These are phyloP conservation scores for Pythium dissimile DNA, from an alignment of 352 stramenopile genomes.

Conservation along the genomic window DNA sequence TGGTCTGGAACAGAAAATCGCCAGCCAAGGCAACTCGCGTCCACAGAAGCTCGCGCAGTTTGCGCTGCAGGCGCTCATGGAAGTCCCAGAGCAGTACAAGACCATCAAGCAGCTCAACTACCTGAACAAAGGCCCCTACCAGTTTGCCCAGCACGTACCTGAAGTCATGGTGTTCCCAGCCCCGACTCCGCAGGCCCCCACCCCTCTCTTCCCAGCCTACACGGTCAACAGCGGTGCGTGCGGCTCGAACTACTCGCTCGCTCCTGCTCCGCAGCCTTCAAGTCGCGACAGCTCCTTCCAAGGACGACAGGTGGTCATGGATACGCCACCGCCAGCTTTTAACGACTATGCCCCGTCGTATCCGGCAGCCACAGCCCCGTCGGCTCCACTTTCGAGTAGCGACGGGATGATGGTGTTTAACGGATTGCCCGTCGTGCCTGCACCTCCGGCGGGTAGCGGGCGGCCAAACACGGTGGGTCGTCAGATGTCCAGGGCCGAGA, in stretches of 20 bases:
- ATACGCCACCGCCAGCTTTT: not conserved
- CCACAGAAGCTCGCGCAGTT: slow-evolving; percentile 65
- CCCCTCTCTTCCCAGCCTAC: slow-evolving; percentile 1
- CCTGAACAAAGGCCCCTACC: slow-evolving; percentile 41
- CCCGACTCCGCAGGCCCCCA: not conserved
- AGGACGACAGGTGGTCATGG: not conserved
- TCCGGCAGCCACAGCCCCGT: slow-evolving; percentile 15
- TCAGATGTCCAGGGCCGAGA: slow-evolving; percentile 43
- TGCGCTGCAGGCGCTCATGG: slow-evolving; percentile 79
- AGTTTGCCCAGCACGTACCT: slow-evolving; percentile 50
- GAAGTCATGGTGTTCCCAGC: slow-evolving; percentile 60
- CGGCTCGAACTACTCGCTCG: slow-evolving; percentile 23
- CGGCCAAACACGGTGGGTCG: slow-evolving; percentile 2
- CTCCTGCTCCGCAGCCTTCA: not conserved
- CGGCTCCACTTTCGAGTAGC: not conserved
- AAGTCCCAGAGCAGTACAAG: slow-evolving; percentile 80
- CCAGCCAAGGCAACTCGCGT: slow-evolving; percentile 27
- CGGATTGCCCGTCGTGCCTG: not conserved
- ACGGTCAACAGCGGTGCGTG: slow-evolving; percentile 7
- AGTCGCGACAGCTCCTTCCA: slow-evolving; percentile 1
- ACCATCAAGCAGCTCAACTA: slow-evolving; percentile 75
- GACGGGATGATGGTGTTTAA: not conserved
- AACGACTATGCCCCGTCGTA: not conserved
- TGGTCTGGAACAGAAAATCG: slow-evolving; percentile 42
- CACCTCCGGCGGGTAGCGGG: not conserved